Evolutionary conservation across 306 rosid genomes (phyloP).

Genomic region (Alnus rubra): DNA sequence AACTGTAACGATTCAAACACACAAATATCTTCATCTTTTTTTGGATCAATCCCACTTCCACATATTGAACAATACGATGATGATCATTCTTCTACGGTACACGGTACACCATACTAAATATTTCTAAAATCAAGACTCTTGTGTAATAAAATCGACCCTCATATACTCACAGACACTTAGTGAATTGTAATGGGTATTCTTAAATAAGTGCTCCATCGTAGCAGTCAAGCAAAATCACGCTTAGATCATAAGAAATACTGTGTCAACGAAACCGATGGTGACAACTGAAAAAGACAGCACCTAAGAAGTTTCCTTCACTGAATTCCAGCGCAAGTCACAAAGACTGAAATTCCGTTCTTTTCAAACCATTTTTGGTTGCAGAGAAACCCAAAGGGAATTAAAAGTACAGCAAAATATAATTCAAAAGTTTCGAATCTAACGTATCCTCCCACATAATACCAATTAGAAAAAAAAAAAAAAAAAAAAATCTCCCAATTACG

Average conservation of each 20-base stretch:
- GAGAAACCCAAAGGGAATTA: background rate
- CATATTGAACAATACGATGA: background rate
- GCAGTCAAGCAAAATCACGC: slow-evolving; percentile 43
- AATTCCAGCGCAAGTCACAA: slow-evolving; percentile 6
- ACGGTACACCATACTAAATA: background rate
- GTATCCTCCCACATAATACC: background rate
- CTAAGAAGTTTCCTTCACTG: background rate
- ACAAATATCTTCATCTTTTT: background rate
- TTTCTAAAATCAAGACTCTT: slow-evolving; percentile 16
- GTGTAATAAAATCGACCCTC: slow-evolving; percentile 30
- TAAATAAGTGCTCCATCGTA: slow-evolving; percentile 35
- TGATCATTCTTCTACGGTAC: background rate
- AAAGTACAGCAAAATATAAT: background rate
- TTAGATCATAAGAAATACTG: slow-evolving; percentile 24
- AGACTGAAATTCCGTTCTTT: background rate
- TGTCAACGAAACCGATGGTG: slow-evolving; percentile 43
- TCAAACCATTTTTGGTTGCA: background rate
- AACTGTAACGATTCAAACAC: background rate
- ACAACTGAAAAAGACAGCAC: slow-evolving; percentile 18
- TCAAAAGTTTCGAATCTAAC: background rate
- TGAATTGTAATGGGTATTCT: slow-evolving; percentile 11
- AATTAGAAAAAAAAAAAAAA: background rate
- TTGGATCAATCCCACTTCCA: background rate
- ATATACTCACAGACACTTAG: background rate
- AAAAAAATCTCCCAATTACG: background rate